phyloP scores from a whole-genome alignment of 257 asterid species.

The Rauvolfia tetraphylla region DNA sequence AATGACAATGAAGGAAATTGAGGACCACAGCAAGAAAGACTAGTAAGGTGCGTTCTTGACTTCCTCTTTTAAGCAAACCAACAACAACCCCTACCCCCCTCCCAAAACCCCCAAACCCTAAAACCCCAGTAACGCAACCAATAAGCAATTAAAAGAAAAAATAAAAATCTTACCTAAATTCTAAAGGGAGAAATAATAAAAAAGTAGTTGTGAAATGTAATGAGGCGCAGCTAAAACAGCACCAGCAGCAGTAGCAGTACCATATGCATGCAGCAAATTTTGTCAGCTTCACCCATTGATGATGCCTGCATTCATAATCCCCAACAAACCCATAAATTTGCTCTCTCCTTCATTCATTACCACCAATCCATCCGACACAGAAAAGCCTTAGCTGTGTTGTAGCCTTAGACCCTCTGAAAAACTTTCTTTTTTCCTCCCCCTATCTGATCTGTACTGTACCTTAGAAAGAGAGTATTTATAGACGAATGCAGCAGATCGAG shows the following conservation, averaged over 20 bases:
- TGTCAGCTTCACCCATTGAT: slow-evolving; percentile 53
- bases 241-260: slow-evolving; percentile 32
- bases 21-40: slow-evolving; percentile 26
- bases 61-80: slow-evolving; percentile 29
- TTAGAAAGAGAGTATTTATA: neutral
- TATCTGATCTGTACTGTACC: slow-evolving; percentile 14
- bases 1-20: slow-evolving; percentile 1
- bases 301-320: slow-evolving; percentile 52
- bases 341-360: slow-evolving; percentile 32
- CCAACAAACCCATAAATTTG: slow-evolving; percentile 49
- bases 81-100: neutral
- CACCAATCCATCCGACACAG: neutral
- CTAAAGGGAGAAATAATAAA: neutral
- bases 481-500: too few species aligned
- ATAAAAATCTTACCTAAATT: slow-evolving; percentile 3
- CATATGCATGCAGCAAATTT: slow-evolving; percentile 32
- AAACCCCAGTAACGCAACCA: neutral
- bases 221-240: slow-evolving; percentile 36
- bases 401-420: slow-evolving; percentile 4
- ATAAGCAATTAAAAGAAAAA: neutral
- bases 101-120: neutral
- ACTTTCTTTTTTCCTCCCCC: neutral
- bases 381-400: neutral
- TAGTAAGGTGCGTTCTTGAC: slow-evolving; percentile 69
- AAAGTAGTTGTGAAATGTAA: slow-evolving; percentile 43